A percentile compares a stretch with the other conserved stretches of the same genome.
phyloP scores from a whole-genome alignment of 1,284 basidiomycete species.

The Thecaphora thlaspeos region DNA sequence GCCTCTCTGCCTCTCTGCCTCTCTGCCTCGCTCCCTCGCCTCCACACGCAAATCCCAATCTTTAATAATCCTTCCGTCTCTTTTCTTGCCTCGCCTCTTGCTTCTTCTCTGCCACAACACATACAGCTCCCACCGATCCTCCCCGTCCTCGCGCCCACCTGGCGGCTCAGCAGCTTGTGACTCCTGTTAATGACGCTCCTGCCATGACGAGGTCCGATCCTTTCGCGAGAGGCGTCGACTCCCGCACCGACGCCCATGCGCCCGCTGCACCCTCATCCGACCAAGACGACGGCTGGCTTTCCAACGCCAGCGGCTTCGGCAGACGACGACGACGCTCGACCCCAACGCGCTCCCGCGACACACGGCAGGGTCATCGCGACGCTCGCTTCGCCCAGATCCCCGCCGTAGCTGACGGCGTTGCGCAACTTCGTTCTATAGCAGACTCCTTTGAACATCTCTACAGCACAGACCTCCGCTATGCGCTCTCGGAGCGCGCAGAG shows the following conservation, averaged over 20 bases:
- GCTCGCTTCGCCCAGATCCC: not conserved
- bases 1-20: too few relatives aligned
- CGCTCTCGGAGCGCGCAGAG: not conserved
- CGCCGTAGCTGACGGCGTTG: not conserved
- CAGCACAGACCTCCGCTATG: slow-evolving; percentile 1
- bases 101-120: too few relatives aligned
- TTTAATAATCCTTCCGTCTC: too few relatives aligned
- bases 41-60: too few relatives aligned
- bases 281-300: not conserved
- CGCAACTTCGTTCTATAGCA: not conserved
- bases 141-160: too few relatives aligned
- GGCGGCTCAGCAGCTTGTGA: too few relatives aligned
- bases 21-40: too few relatives aligned
- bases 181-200: too few relatives aligned
- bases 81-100: too few relatives aligned
- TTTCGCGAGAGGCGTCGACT: not conserved
- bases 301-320: not conserved
- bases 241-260: not conserved
- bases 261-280: too few relatives aligned
- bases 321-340: not conserved
- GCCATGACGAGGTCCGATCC: too few relatives aligned
- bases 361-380: not conserved
- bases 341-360: not conserved
- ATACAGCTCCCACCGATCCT: too few relatives aligned
- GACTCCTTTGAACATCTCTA: not conserved